Base-by-base conservation (phyloP, 2,329 filamentous ascomycete genomes). In the Fonsecaea monophora region DNA sequence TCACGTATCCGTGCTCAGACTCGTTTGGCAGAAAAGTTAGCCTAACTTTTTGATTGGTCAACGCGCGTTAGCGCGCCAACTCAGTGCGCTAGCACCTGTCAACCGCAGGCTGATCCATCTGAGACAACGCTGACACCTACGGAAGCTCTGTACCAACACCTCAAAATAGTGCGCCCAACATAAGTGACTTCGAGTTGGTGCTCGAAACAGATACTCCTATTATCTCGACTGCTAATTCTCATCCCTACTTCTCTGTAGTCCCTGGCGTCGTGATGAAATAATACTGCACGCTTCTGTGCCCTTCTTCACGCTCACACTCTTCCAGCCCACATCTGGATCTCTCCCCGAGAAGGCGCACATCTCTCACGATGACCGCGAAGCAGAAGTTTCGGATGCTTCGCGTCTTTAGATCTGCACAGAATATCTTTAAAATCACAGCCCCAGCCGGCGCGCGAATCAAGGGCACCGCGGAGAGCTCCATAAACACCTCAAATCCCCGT, bases 361-460 rank as follows among this genome's bases (percentile, higher is more conserved):
- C 12, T 60, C 57, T 60, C 38, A 60, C 57, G 57, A 60, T 60
- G 40, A 50, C 21, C 4, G 57, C 57, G 57, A 60, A 50, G 45
- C 40, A 48, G 57, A 45, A 50, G 57, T 60, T 50, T 60, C 57
- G 38, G 38, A 60, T 60, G 21, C 57, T 50, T 60, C 40, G 50
- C 40, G 57, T 60, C 57, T 60, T 60, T 50, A 50, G 57, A 60
- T 60, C 25, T 60, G 57, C 57, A 60, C 57, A 48, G 40, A 50
- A 60, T 40, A 60, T 60, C 40, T 53, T 60, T 38, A 40, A 60
- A 60, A 60, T 60, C 40, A 53, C 50, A 40, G 50, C 34, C 57
- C 57, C 7, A 60, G 57, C 57, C 40, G n/a, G 21, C 57, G 40
- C 38, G 57, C 57, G 57, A 34, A 60, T 60, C 8, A 50, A 50